Base-by-base conservation (phyloP, 352 stramenopile species). In the Phytophthora rubi region DNA sequence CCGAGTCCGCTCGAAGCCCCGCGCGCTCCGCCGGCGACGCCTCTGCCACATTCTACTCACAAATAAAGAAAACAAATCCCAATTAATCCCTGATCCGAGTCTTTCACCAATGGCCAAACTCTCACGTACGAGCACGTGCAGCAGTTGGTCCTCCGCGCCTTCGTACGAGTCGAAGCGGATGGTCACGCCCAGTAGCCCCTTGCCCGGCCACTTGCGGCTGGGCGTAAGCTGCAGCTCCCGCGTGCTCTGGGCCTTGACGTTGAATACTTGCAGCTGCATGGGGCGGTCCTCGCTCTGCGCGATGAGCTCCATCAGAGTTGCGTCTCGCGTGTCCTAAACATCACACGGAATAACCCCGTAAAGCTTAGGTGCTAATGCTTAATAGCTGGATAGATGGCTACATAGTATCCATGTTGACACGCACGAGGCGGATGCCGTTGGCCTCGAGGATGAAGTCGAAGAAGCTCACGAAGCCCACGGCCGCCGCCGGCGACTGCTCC, bases 101-200 rank as follows among this genome's bases (percentile, higher is more conserved):
- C 32, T 37, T 6, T 10, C 32, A 3, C 6, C 32, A 37, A 9
- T 37, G 33, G 33, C 33, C 33, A 39, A 39, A 39, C 33, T 13
- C 33, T 10, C 8, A 76, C 76, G 28, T 74, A 92, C 87, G 28
- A 99, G 80, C 39, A 99, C 94, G 39, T 98, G 92, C 35, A 99
- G 87, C 49, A 99, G 76, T 39, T 98, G 85, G 64, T 99, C 96
- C 42, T 99, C 97, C 0, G 96, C 95, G 23, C 96, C 87, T 63
- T 98, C 85, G 77, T 98, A 99, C 68, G 97, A 97, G 79, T 99
- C 97, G 58, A 99, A 97, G 48, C 96, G 94, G 65, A 99, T 99
- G 15, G 97, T 99, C 13, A 99, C 96, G 28, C 97, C 97, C 5
- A 99, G 77, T 13, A 99, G 82, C 7, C 97, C 97, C 59, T 98